Evolutionary conservation across 129 eudicot genomes (phyloP), one percentile per base, ranked within the genome.

Genomic region (Flaveria trinervia): DNA sequence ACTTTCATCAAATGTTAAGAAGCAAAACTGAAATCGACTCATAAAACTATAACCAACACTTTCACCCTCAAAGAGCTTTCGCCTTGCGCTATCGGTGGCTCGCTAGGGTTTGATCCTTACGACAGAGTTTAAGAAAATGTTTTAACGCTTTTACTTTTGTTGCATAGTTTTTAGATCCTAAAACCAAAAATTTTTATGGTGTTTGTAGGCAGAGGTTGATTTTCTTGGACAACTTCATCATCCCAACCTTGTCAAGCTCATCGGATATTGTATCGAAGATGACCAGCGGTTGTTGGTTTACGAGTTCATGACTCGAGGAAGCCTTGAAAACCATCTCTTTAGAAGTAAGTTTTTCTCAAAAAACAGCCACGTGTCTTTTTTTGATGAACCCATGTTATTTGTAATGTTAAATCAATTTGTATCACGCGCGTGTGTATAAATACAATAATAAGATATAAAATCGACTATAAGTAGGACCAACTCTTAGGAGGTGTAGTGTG

Each of bases 181-280:
- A 13, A 49, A 13, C 17, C n/a, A 14, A 49, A 49, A 15, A 9
- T 59, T 60, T 48, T 50, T 28, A 28, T 80, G 61, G 33, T 73
- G 51, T 41, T 20, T 90, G 83, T 85, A 92, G 98, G 98, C 98
- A 0, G 98, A 92, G 83, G 98, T 92, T 14, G 96, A 86, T 83
- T 90, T 92, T 77, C 96, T 92, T 61, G 96, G 98, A 57, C 96
- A 92, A 78, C 98, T 92, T 86, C 96, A 92, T 81, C 98, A 92
- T 82, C 98, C 92, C 4, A 92, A 92, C 76, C 98, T 92, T 23
- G 98, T 92, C 43, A 92, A 90, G 85, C 86, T 92, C 28, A 90
- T 92, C 11, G 98, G 98, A 54, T 92, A 90, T 56, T 92, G 98
- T 74, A 92, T 88, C 28, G 98, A 92, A 84, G 98, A 90, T 56